phyloP scores from a whole-genome alignment of 805 yeast species.

The Dipodascopsis uninucleata region DNA sequence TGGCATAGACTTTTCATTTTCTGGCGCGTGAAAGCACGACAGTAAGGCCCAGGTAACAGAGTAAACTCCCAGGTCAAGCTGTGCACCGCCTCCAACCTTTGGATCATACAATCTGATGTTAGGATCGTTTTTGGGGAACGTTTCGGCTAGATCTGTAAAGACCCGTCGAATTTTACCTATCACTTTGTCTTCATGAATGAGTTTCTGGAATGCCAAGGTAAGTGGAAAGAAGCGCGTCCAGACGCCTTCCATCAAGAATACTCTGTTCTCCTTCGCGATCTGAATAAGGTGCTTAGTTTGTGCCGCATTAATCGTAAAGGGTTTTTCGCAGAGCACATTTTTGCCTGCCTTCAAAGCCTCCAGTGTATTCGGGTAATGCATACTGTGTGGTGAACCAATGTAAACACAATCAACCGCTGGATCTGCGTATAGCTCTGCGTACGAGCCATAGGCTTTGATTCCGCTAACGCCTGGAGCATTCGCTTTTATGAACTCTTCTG shows the following conservation, averaged over 20 bases:
- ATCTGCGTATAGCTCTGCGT: slow-evolving; percentile 44
- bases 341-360: slow-evolving; percentile 44
- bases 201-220: slow-evolving; percentile 37
- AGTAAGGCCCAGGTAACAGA: slow-evolving; percentile 42
- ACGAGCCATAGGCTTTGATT: slow-evolving; percentile 32
- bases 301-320: slow-evolving; percentile 46
- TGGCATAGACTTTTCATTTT: neutral
- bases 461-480: slow-evolving; percentile 28
- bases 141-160: slow-evolving; percentile 3
- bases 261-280: slow-evolving; percentile 43
- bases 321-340: slow-evolving; percentile 54
- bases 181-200: slow-evolving; percentile 41
- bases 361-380: slow-evolving; percentile 46
- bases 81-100: slow-evolving; percentile 53
- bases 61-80: slow-evolving; percentile 55
- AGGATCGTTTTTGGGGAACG: slow-evolving; percentile 29
- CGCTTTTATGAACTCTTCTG: slow-evolving; percentile 31
- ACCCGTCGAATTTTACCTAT: slow-evolving; percentile 48
- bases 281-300: slow-evolving; percentile 44
- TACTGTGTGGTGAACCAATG: slow-evolving; percentile 47
- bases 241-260: slow-evolving; percentile 55
- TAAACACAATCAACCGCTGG: slow-evolving; percentile 47
- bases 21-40: slow-evolving; percentile 12
- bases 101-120: slow-evolving; percentile 43
- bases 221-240: slow-evolving; percentile 44